Conservation (phyloP, 495 filamentous ascomycete species). For the Staphylotrichum longicolle region DNA sequence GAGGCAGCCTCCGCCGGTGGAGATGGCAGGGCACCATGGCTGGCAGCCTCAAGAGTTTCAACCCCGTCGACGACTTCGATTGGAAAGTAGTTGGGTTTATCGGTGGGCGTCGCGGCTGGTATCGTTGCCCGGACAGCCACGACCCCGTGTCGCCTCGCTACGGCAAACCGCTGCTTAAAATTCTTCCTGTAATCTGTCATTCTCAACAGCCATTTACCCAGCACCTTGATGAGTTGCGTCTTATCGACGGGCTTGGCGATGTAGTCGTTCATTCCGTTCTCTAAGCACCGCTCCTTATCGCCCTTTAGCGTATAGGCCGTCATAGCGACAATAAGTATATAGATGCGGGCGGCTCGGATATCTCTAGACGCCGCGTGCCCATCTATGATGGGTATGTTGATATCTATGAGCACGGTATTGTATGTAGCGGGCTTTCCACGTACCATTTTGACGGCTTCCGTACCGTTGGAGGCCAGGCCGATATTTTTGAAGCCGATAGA, state of each 20-base stretch:
- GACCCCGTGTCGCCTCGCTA: not conserved
- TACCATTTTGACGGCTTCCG: slow-evolving; percentile 55
- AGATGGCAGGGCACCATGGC: too few relatives aligned
- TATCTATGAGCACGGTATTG: slow-evolving; percentile 55
- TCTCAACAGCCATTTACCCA: slow-evolving; percentile 46
- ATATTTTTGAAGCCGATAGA: slow-evolving; percentile 54
- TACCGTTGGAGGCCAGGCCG: slow-evolving; percentile 55
- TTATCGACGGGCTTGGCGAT: slow-evolving; percentile 60
- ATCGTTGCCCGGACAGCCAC: too few relatives aligned
- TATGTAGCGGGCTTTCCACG: slow-evolving; percentile 51
- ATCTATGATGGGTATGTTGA: slow-evolving; percentile 51
- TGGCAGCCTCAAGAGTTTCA: too few relatives aligned
- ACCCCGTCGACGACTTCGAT: too few relatives aligned
- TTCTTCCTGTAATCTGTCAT: slow-evolving; percentile 18
- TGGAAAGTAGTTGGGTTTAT: too few relatives aligned
- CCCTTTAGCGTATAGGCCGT: slow-evolving; percentile 64
- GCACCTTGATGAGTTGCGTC: slow-evolving; percentile 32
- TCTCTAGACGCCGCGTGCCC: slow-evolving; percentile 41
- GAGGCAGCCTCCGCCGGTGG: too few relatives aligned
- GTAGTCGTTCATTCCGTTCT: slow-evolving; percentile 63
- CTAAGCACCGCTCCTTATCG: slow-evolving; percentile 56
- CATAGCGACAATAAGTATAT: slow-evolving; percentile 63
- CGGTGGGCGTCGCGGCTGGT: too few relatives aligned
- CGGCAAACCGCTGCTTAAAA: slow-evolving; percentile 4
- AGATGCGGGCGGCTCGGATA: slow-evolving; percentile 39